Percentiles rank a stretch among this genome's conserved stretches.
phyloP scores from a whole-genome alignment of 768 basidiomycete genomes.

The Auricularia cornea region DNA sequence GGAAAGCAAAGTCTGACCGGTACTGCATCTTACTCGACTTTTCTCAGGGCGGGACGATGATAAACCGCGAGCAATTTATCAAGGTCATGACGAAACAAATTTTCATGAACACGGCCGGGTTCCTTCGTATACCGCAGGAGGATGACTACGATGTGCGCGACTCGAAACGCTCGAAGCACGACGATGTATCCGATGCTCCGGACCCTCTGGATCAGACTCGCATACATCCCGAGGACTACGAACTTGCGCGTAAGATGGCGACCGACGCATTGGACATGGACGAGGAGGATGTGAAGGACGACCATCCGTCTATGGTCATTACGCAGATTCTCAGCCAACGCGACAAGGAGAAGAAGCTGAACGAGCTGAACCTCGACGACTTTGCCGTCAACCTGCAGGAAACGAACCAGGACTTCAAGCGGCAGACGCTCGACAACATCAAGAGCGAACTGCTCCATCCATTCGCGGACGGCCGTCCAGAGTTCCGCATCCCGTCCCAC shows the following conservation, averaged over 20 bases:
- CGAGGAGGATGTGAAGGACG: constrained; percentile 89
- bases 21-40: no score
- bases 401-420: constrained; percentile 76
- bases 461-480: constrained; percentile 63
- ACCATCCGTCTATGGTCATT: constrained; percentile 87
- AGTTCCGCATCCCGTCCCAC: constrained; percentile 53
- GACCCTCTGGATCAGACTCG: constrained; percentile 94
- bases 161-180: constrained; percentile 49
- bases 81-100: constrained; percentile 80
- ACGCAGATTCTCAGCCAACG: constrained; percentile 75
- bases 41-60: constrained; percentile 71
- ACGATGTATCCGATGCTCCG: constrained; percentile 58
- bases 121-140: constrained; percentile 78
- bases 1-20: no score
- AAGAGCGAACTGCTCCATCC: constrained; percentile 76
- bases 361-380: constrained; percentile 89
- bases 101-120: constrained; percentile 88
- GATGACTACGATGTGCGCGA: constrained; percentile 29
- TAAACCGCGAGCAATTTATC: constrained; percentile 85
- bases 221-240: constrained; percentile 96
- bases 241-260: constrained; percentile 96
- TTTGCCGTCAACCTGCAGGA: constrained; percentile 89
- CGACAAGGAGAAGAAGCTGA: constrained; percentile 70
- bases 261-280: constrained; percentile 96
- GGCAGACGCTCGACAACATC: constrained; percentile 83